Evolutionary conservation across 805 yeast genomes (phyloP), one percentile per base, ranked within the genome.

Genomic region (Pichia thaimueangensis): DNA sequence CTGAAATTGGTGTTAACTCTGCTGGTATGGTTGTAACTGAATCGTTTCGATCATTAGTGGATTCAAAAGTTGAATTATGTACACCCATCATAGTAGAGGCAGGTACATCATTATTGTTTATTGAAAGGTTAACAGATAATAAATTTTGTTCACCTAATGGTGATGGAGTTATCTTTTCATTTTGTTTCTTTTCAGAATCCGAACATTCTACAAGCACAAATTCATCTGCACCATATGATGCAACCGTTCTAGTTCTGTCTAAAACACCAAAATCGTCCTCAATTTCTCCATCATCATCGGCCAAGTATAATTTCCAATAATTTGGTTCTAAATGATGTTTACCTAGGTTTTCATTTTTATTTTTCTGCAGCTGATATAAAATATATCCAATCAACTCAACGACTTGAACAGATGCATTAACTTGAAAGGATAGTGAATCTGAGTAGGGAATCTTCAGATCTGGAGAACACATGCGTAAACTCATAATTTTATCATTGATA

Each of bases 221-320:
- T 50, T 87, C 96, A 50, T 80, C 86, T 42, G 80, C 82, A 20
- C 87, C 85, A 58, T 87, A 86, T 0, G 91, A 77, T 3, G 78
- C 67, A 22, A 93, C 67, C 4, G 67, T 53, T 41, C 89, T 68
- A 0, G 75, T 70, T 49, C 97, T 67, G 35, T 83, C 91, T 42
- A 93, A 65, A 1, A 89, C 77, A 2, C 97, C 97, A 66, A 93
- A 89, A 40, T 87, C 86, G 51, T 94, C 98, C 41, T 86, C 88
- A 30, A 85, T 81, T 39, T 94, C 96, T 7, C 91, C 91, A 57
- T 89, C 97, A 39, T 91, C 97, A 58, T 93, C 98, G 1, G 84
- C 88, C 19, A 91, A 69, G 44, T 84, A 84, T 27, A 91, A 56
- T 41, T 81, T 71, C 93, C 95, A 87, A 45, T 63, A 60, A 53